phyloP scores from a whole-genome alignment of 2,329 filamentous ascomycete genomes.

The Pestalotiopsis fici region DNA sequence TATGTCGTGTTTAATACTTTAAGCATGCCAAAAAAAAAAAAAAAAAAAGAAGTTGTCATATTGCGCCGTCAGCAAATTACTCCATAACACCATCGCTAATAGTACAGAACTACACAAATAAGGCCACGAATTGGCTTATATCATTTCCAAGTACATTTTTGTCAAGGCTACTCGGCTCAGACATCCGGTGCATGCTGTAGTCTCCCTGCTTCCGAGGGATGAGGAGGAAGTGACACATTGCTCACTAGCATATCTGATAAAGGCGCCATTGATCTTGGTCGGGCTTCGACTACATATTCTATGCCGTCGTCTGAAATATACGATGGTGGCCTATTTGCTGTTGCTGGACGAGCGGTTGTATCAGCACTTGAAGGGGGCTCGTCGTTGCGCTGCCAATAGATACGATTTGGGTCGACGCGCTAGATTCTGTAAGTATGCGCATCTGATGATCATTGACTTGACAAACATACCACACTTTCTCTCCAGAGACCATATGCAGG shows the following conservation, averaged over 20 bases:
- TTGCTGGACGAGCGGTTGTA: slow-evolving; percentile 18
- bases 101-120: not conserved
- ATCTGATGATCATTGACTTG: not conserved
- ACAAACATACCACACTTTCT: slow-evolving; percentile 71
- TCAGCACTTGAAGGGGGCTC: slow-evolving; percentile 21
- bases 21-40: no score
- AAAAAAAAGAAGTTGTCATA: no score
- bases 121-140: not conserved
- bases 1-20: no score
- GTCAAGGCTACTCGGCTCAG: not conserved
- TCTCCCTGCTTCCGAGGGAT: slow-evolving; percentile 2
- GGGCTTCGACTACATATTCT: slow-evolving; percentile 69
- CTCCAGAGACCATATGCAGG: slow-evolving; percentile 87
- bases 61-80: not conserved
- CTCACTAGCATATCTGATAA: slow-evolving; percentile 33
- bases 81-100: not conserved
- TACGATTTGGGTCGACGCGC: slow-evolving; percentile 76
- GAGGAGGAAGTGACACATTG: slow-evolving; percentile 12
- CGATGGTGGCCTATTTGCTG: slow-evolving; percentile 64
- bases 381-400: slow-evolving; percentile 77
- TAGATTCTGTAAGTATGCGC: slow-evolving; percentile 29
- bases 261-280: slow-evolving; percentile 58
- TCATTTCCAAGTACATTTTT: not conserved
- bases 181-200: not conserved
- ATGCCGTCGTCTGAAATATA: slow-evolving; percentile 78